Evolutionary conservation across 345 rosid species (phyloP).

Genomic region (Mallotus nudiflorus): DNA sequence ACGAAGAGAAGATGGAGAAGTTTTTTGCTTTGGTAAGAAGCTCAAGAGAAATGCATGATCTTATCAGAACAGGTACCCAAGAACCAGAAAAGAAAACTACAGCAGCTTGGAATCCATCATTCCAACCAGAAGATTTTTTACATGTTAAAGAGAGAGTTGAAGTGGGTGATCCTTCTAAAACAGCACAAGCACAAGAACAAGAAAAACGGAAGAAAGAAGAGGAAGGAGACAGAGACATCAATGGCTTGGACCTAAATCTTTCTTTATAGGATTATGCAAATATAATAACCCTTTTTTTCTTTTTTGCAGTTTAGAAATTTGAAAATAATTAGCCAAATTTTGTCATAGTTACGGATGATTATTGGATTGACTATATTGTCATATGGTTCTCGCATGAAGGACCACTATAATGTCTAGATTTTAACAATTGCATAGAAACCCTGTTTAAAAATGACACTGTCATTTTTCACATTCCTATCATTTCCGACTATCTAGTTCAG

Average conservation of each 20-base stretch:
- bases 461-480: too few species aligned
- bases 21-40: conserved; percentile 55
- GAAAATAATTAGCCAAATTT: too few species aligned
- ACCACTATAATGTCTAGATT: too few species aligned
- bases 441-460: too few species aligned
- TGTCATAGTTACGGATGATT: too few species aligned
- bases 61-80: neutral
- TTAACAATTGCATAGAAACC: too few species aligned
- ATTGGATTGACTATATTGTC: too few species aligned
- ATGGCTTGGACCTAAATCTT: conserved; percentile 48
- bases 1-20: conserved; percentile 54
- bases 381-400: too few species aligned
- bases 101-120: conserved; percentile 42
- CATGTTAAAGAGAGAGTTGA: conserved; percentile 8
- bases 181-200: neutral
- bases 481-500: too few species aligned
- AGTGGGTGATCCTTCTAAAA: conserved; percentile 19
- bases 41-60: conserved; percentile 42
- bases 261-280: conserved; percentile 35
- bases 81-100: conserved; percentile 7
- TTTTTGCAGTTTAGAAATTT: too few species aligned
- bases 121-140: conserved; percentile 54
- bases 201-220: conserved; percentile 16
- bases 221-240: conserved; percentile 18
- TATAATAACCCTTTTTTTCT: too few species aligned